phyloP scores from a whole-genome alignment of 257 asterid species.

The Przewalskia tangutica region DNA sequence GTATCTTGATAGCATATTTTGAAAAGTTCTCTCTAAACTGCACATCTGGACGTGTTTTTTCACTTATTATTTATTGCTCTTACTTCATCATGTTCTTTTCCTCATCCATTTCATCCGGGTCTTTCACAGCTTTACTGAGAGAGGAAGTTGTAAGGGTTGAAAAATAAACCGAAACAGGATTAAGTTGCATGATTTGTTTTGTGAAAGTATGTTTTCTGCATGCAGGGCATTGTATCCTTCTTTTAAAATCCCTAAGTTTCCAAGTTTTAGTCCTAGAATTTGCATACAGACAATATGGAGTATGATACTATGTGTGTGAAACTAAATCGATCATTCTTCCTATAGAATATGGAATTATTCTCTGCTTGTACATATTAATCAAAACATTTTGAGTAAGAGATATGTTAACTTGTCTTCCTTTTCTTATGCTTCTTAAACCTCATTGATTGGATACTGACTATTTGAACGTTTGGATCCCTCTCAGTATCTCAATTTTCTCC shows the following conservation, averaged over 20 bases:
- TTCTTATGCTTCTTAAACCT: not conserved
- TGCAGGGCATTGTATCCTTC: not conserved
- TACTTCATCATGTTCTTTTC: not conserved
- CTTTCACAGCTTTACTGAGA: not conserved
- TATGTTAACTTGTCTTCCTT: not conserved
- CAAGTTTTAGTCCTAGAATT: not conserved
- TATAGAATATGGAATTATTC: not conserved
- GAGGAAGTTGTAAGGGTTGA: not conserved
- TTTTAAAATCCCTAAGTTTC: not conserved
- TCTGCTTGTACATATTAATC: not conserved
- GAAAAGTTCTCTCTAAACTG: not conserved
- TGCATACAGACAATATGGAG: not conserved
- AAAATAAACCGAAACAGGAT: not conserved
- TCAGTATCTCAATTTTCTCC: constrained; percentile 12
- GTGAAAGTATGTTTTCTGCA: not conserved
- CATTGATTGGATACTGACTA: not conserved
- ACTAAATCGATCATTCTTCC: not conserved
- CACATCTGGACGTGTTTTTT: not conserved
- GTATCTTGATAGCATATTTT: constrained; percentile 6
- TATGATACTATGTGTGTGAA: not conserved
- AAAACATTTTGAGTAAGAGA: not conserved
- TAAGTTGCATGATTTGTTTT: not conserved
- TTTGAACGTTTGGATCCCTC: not conserved
- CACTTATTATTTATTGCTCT: not conserved
- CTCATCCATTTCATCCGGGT: not conserved